phyloP scores from a whole-genome alignment of 768 basidiomycete genomes.

The Agaricus subrufescens region DNA sequence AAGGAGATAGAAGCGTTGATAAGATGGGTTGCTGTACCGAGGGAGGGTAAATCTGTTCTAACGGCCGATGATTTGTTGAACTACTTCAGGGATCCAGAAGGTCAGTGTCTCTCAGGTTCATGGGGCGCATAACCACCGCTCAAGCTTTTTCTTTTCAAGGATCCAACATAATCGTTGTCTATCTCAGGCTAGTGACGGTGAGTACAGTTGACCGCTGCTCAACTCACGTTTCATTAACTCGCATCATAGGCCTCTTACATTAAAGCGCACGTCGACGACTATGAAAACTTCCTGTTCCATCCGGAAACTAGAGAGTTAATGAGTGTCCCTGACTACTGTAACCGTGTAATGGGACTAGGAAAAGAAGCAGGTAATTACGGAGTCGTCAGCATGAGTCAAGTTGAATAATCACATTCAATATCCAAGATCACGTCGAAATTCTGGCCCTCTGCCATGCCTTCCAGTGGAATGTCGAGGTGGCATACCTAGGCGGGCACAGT shows the following conservation, averaged over 20 bases:
- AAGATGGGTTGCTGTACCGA: slow-evolving; percentile 24
- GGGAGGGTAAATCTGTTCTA: background rate
- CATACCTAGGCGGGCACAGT: slow-evolving; percentile 72
- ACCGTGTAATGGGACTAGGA: slow-evolving; percentile 71
- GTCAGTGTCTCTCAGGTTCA: background rate
- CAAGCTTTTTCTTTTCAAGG: background rate
- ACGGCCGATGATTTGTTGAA: slow-evolving; percentile 3
- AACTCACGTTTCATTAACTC: background rate
- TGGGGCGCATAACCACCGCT: background rate
- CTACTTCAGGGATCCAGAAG: slow-evolving; percentile 9
- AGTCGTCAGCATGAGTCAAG: background rate
- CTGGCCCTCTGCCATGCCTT: slow-evolving; percentile 69
- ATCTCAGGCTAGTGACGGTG: slow-evolving; percentile 73
- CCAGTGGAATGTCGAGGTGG: slow-evolving; percentile 62
- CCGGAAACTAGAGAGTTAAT: slow-evolving; percentile 63
- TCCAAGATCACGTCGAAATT: slow-evolving; percentile 76
- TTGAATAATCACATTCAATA: background rate
- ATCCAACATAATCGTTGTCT: slow-evolving; percentile 29
- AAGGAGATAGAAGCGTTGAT: slow-evolving; percentile 55
- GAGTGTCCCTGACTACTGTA: slow-evolving; percentile 64
- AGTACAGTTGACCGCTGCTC: slow-evolving; percentile 7
- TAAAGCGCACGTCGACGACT: slow-evolving; percentile 54
- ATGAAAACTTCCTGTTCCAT: slow-evolving; percentile 70
- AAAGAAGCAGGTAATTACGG: slow-evolving; percentile 63
- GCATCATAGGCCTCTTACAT: slow-evolving; percentile 62